phyloP scores from a whole-genome alignment of 306 rosid species.

The Pterocarpus santalinus region DNA sequence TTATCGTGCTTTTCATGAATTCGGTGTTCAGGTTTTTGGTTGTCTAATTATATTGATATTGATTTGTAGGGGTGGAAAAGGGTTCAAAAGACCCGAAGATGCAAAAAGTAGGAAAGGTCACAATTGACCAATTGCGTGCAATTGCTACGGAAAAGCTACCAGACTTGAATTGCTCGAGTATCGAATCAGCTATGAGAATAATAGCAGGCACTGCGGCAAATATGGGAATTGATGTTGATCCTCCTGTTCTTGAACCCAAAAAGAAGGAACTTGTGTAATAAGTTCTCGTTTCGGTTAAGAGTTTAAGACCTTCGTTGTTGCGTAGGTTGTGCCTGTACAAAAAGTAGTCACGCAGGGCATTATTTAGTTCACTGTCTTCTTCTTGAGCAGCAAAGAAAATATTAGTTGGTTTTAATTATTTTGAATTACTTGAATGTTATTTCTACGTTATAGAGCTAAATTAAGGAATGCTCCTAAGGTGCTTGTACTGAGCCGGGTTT shows the following conservation, averaged over 20 bases:
- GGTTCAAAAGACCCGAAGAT: slow-evolving; percentile 89
- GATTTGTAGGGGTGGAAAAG: slow-evolving; percentile 82
- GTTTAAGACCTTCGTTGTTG: background rate
- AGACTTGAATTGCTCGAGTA: slow-evolving; percentile 84
- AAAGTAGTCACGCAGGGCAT: no score
- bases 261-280: slow-evolving; percentile 62
- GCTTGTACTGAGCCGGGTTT: background rate
- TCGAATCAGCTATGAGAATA: slow-evolving; percentile 96
- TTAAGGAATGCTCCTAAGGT: background rate
- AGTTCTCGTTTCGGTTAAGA: slow-evolving; percentile 1
- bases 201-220: slow-evolving; percentile 99
- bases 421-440: slow-evolving; percentile 16
- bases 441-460: background rate
- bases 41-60: slow-evolving; percentile 12
- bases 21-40: background rate
- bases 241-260: slow-evolving; percentile 87
- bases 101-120: slow-evolving; percentile 86
- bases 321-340: slow-evolving; percentile 9
- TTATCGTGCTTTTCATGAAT: background rate
- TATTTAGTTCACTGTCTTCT: slow-evolving; percentile 22
- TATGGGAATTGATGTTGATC: slow-evolving; percentile 98
- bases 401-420: slow-evolving; percentile 23
- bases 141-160: slow-evolving; percentile 95
- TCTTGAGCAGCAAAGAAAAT: slow-evolving; percentile 19
- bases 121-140: slow-evolving; percentile 82